phyloP scores from a whole-genome alignment of 495 filamentous ascomycete species.

The Aspergillus diversus region DNA sequence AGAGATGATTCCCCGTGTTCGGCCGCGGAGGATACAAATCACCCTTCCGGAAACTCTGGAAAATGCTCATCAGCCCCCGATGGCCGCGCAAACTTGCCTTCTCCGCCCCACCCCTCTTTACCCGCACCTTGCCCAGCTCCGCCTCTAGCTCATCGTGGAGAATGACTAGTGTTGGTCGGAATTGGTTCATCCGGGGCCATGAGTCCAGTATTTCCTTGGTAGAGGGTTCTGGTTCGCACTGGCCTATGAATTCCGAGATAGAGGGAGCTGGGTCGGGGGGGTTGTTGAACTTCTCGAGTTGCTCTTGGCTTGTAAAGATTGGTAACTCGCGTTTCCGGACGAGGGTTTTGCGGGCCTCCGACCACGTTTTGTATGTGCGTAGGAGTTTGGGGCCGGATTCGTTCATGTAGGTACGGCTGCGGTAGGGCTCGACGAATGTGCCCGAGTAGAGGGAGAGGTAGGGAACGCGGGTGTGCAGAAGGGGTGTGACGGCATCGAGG shows the following conservation, averaged over 20 bases:
- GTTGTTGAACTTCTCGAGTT: no score
- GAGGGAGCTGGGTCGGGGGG: no score
- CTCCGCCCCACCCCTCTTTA: conserved; percentile 56
- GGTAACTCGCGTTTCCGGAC: not conserved
- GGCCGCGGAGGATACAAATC: conserved; percentile 31
- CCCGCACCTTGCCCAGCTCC: conserved; percentile 64
- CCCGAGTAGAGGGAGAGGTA: conserved; percentile 47
- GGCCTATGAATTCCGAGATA: no score
- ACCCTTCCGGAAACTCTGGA: conserved; percentile 48
- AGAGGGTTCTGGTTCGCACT: not conserved
- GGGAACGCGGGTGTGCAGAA: conserved; percentile 49
- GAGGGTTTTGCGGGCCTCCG: conserved; percentile 23
- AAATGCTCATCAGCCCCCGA: conserved; percentile 75
- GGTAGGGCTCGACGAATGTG: conserved; percentile 54
- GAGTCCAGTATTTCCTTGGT: not conserved
- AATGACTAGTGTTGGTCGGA: conserved; percentile 61
- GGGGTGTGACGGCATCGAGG: conserved; percentile 55
- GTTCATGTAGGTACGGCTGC: conserved; percentile 79
- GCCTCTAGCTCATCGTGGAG: conserved; percentile 85
- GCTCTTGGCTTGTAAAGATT: no score
- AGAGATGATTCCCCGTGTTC: conserved; percentile 25
- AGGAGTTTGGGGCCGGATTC: conserved; percentile 57
- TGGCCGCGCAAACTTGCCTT: conserved; percentile 67
- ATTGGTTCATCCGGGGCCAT: conserved; percentile 1
- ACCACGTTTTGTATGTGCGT: conserved; percentile 43